phyloP scores from a whole-genome alignment of 2,329 filamentous ascomycete genomes.

The Penicillium freii region DNA sequence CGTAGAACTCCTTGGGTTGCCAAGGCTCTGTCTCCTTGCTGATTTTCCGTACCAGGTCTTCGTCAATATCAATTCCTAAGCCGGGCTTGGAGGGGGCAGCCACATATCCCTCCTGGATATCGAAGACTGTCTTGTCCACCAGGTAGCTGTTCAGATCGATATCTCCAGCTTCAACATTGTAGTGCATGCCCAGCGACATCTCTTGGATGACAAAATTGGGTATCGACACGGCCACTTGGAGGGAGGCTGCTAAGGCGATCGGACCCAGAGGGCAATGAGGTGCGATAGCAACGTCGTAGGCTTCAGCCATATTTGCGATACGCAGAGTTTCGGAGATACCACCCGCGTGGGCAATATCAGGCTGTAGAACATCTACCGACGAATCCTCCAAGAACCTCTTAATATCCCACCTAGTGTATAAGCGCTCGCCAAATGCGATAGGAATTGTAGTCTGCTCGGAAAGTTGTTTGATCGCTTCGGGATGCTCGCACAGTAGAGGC shows the following conservation, averaged over 20 bases:
- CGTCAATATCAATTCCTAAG: slow-evolving; percentile 69
- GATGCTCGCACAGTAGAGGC: slow-evolving; percentile 67
- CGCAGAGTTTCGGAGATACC: slow-evolving; percentile 70
- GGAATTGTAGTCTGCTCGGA: slow-evolving; percentile 65
- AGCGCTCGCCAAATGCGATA: slow-evolving; percentile 70
- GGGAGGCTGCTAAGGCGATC: slow-evolving; percentile 67
- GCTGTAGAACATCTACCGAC: slow-evolving; percentile 70
- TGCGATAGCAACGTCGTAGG: slow-evolving; percentile 70
- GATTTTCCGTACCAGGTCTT: slow-evolving; percentile 62
- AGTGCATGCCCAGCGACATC: slow-evolving; percentile 78
- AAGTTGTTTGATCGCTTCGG: slow-evolving; percentile 63
- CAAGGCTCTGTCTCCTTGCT: slow-evolving; percentile 62
- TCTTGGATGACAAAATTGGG: slow-evolving; percentile 74
- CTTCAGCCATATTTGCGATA: slow-evolving; percentile 68
- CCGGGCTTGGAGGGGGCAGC: slow-evolving; percentile 59
- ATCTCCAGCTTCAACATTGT: slow-evolving; percentile 62
- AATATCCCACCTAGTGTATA: slow-evolving; percentile 72
- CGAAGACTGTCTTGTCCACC: slow-evolving; percentile 63
- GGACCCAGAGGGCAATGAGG: slow-evolving; percentile 73
- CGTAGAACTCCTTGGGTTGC: slow-evolving; percentile 65
- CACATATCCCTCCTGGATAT: slow-evolving; percentile 65
- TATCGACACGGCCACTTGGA: slow-evolving; percentile 62
- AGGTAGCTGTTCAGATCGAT: slow-evolving; percentile 67
- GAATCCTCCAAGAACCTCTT: slow-evolving; percentile 67
- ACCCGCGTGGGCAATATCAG: slow-evolving; percentile 68